Evolutionary conservation across 345 rosid species (phyloP).

Genomic region (Cardamine chenopodiifolia): DNA sequence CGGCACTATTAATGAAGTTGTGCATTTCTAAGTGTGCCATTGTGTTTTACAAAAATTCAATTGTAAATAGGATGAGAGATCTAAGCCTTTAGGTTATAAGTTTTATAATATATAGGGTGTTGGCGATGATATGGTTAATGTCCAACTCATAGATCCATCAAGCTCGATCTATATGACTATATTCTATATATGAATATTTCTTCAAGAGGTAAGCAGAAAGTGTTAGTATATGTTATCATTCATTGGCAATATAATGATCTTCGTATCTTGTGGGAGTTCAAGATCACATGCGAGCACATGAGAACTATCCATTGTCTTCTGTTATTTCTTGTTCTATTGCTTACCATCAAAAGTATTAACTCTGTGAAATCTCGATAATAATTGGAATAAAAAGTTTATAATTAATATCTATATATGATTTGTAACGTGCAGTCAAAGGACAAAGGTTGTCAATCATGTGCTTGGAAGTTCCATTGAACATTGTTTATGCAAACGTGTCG

Average conservation of each 20-base stretch:
- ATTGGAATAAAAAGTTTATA: neutral
- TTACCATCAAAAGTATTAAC: slow-evolving; percentile 8
- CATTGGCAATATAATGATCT: slow-evolving; percentile 23
- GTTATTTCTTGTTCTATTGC: slow-evolving; percentile 12
- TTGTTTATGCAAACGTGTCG: slow-evolving; percentile 20
- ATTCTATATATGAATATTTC: neutral
- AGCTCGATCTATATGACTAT: slow-evolving; percentile 17
- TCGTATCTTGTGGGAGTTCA: slow-evolving; percentile 24
- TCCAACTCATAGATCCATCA: slow-evolving; percentile 19
- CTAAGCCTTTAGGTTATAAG: neutral
- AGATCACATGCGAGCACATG: slow-evolving; percentile 37
- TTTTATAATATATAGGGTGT: slow-evolving; percentile 11
- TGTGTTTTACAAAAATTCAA: slow-evolving; percentile 15
- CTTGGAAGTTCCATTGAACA: slow-evolving; percentile 23
- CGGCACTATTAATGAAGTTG: slow-evolving; percentile 50
- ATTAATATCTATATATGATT: slow-evolving; percentile 7
- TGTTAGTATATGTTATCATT: slow-evolving; percentile 4
- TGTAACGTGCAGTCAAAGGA: slow-evolving; percentile 42
- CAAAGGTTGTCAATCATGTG: slow-evolving; percentile 33
- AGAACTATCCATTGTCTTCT: slow-evolving; percentile 24
- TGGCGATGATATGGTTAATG: slow-evolving; percentile 3
- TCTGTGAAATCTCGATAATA: neutral
- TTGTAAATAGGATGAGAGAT: slow-evolving; percentile 16
- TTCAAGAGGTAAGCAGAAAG: neutral
- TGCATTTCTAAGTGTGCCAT: slow-evolving; percentile 76